Percentiles rank a stretch among this genome's conserved stretches.
Conservation (phyloP, 1,284 basidiomycete species). For the Pseudozyma hubeiensis region DNA sequence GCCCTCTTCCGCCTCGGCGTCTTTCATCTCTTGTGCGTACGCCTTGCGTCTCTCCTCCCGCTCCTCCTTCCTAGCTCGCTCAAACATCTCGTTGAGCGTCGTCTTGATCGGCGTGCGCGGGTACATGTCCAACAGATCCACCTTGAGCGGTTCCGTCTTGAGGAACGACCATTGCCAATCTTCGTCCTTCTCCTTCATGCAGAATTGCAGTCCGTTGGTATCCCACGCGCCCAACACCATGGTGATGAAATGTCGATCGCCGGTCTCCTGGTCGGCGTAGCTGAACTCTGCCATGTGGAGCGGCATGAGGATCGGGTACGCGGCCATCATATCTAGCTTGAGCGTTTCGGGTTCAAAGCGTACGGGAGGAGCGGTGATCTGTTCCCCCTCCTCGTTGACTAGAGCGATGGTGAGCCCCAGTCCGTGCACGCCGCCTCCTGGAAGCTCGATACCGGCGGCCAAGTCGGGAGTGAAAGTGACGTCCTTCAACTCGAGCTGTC, state of each 20-base stretch:
- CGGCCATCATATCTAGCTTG: slow-evolving; percentile 43
- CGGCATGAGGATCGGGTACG: slow-evolving; percentile 49
- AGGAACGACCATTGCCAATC: slow-evolving; percentile 32
- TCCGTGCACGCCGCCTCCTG: slow-evolving; percentile 24
- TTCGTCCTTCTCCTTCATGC: slow-evolving; percentile 35
- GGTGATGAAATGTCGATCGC: slow-evolving; percentile 19
- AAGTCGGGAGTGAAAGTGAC: slow-evolving; percentile 31
- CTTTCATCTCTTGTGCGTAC: slow-evolving; percentile 1
- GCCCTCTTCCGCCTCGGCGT: neutral
- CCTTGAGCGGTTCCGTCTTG: slow-evolving; percentile 10
- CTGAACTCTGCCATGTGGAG: slow-evolving; percentile 41
- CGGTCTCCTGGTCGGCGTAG: slow-evolving; percentile 20
- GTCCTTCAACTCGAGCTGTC: slow-evolving; percentile 31
- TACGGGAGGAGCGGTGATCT: slow-evolving; percentile 23
- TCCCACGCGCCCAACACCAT: slow-evolving; percentile 45
- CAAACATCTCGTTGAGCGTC: slow-evolving; percentile 29
- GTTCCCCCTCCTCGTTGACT: slow-evolving; percentile 27
- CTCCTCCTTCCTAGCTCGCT: slow-evolving; percentile 12
- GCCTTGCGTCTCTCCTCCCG: slow-evolving; percentile 10
- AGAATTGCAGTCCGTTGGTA: slow-evolving; percentile 27
- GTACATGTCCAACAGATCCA: slow-evolving; percentile 31
- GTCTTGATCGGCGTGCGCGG: slow-evolving; percentile 31
- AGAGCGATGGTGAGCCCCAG: slow-evolving; percentile 21
- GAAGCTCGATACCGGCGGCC: slow-evolving; percentile 23
- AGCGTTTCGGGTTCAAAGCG: slow-evolving; percentile 40